Evolutionary conservation across 805 yeast genomes (phyloP).

Genomic region (Zygosaccharomyces pseudorouxii): DNA sequence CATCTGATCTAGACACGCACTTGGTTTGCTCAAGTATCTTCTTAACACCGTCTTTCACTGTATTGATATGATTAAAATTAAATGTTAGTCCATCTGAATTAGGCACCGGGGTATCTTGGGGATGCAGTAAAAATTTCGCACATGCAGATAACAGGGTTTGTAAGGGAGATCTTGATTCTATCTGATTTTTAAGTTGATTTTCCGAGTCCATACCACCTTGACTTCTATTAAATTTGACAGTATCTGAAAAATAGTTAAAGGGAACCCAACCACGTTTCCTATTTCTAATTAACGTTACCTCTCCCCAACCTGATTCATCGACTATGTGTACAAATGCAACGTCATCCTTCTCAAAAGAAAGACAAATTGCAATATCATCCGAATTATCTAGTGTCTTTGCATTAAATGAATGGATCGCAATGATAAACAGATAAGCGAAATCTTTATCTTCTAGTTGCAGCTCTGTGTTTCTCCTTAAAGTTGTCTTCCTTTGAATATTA

Average conservation of each 20-base stretch:
- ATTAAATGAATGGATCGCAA: conserved; percentile 57
- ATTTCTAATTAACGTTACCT: conserved; percentile 63
- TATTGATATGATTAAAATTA: conserved; percentile 53
- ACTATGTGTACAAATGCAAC: conserved; percentile 73
- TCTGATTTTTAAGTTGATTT: conserved; percentile 9
- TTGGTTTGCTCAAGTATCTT: conserved; percentile 58
- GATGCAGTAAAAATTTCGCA: conserved; percentile 62
- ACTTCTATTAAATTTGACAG: conserved; percentile 26
- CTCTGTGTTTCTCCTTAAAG: conserved; percentile 22
- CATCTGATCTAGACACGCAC: conserved; percentile 70
- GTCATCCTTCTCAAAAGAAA: conserved; percentile 65
- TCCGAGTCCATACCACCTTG: background rate
- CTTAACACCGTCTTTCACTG: conserved; percentile 70
- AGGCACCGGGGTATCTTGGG: conserved; percentile 46
- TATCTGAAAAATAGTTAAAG: conserved; percentile 63
- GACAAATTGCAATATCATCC: conserved; percentile 66
- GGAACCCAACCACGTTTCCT: conserved; percentile 81
- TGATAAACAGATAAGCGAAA: conserved; percentile 49
- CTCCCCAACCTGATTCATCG: conserved; percentile 86
- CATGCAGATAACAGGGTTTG: conserved; percentile 54
- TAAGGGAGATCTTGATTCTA: conserved; percentile 46
- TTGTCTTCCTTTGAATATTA: conserved; percentile 15
- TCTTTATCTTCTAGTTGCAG: conserved; percentile 37
- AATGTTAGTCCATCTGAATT: conserved; percentile 43
- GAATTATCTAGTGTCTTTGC: conserved; percentile 54